phyloP scores from a whole-genome alignment of 2,329 filamentous ascomycete genomes.

The Colletotrichum godetiae region DNA sequence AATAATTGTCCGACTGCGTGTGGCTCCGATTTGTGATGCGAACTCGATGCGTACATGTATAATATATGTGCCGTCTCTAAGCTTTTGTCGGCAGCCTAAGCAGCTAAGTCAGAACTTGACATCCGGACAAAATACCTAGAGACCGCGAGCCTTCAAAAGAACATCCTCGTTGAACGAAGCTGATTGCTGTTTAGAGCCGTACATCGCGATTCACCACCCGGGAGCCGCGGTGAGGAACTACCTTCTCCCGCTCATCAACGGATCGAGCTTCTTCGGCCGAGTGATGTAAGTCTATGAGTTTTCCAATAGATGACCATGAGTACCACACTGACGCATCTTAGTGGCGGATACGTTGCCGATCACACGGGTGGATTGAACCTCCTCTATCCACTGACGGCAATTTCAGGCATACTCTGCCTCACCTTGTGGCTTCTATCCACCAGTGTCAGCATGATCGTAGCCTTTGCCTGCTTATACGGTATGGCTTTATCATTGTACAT shows the following conservation, averaged over 20 bases:
- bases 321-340: not conserved
- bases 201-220: constrained; percentile 53
- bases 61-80: not conserved
- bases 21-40: not conserved
- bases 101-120: too few species aligned
- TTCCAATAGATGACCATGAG: not conserved
- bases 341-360: constrained; percentile 19
- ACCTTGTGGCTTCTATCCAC: constrained; percentile 14
- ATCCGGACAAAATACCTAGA: not conserved
- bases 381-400: constrained; percentile 15
- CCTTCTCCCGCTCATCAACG: constrained; percentile 57
- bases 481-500: not conserved
- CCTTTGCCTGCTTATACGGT: constrained; percentile 23
- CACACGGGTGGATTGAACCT: constrained; percentile 24
- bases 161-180: not conserved
- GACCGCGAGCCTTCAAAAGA: too few species aligned
- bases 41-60: not conserved
- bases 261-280: constrained; percentile 56
- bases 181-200: constrained; percentile 44
- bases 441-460: constrained; percentile 9
- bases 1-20: too few species aligned
- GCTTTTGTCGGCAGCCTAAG: too few species aligned
- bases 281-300: constrained; percentile 41
- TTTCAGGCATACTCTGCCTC: constrained; percentile 15
- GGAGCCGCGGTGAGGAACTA: constrained; percentile 45